Conservation (phyloP, 2,329 filamentous ascomycete genomes). For the Epichloe typhina region DNA sequence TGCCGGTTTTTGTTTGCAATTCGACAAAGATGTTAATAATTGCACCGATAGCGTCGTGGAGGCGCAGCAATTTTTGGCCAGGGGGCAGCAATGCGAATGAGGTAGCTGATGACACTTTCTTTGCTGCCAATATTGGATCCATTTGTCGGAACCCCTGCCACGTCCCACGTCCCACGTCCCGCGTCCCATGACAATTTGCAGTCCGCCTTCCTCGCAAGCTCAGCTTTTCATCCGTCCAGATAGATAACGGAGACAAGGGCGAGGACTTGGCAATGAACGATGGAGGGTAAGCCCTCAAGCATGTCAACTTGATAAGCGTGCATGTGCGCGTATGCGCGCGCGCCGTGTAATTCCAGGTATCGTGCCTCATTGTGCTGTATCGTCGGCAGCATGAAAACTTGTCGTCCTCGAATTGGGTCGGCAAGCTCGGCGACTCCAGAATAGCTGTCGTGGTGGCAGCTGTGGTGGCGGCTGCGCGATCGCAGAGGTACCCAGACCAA, state of each 20-base stretch:
- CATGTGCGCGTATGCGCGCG: background rate
- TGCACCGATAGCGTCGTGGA: background rate
- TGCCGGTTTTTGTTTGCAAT: background rate
- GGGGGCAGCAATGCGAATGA: background rate
- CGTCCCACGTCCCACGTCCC: background rate
- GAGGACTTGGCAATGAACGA: background rate
- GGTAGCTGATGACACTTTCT: background rate
- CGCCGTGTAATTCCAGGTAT: background rate
- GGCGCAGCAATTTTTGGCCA: background rate
- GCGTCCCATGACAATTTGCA: background rate
- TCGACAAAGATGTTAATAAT: background rate
- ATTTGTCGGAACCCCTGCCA: constrained; percentile 1
- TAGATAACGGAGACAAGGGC: background rate
- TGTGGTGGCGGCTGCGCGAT: background rate
- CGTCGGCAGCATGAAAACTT: background rate
- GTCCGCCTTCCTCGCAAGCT: background rate
- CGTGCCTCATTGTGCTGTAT: background rate
- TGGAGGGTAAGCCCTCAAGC: background rate
- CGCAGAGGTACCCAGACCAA: background rate
- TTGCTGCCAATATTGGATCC: background rate
- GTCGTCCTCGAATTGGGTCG: background rate
- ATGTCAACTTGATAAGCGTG: background rate
- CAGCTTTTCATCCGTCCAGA: background rate
- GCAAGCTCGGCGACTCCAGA: background rate
- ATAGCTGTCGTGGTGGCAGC: background rate